Base-by-base conservation (phyloP, 768 basidiomycete species). In the Megacollybia marginata region DNA sequence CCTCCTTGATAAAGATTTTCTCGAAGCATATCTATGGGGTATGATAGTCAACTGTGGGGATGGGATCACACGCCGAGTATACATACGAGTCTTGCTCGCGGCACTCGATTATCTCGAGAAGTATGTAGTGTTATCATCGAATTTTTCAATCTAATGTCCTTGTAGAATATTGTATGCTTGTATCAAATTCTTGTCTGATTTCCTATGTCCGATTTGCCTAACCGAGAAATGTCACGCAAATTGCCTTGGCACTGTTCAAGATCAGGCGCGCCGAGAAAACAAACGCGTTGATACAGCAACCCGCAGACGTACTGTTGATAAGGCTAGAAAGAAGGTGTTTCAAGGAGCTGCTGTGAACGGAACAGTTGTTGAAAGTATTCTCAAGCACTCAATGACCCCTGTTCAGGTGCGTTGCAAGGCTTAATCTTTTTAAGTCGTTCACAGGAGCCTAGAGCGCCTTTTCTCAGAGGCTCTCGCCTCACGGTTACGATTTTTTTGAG, bases 221-320 rank as follows among this genome's bases (percentile, higher is more conserved):
- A 57, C 56, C 1, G 56, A 55, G 19, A n/a, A 40, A 1, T 20
- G 60, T 6, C 55, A 59, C 15, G 56, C 55, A 40, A 42, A 46
- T 32, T 55, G 52, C 42, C 42, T 42, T 18, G 18, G 34, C 2
- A 18, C 44, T 9, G 48, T 43, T 19, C 55, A 55, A 0, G n/a
- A 32, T 4, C 18, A 18, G 1, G 33, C 42, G 1, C 43, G 38
- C 1, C 32, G 51, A 0, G 19, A 54, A 0, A 46, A 46, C 11
- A 55, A 56, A 4, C 57, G 59, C 20, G 54, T 52, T 15, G 54
- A 55, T 16, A 48, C 51, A 0, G 61, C 59, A 16, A 13, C 59
- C 1, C 42, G 59, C 33, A 60, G 61, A 23, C 56, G 20, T 2
- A 34, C 55, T 9, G 56, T 52, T 55, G n/a, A 8, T 1, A 44